Base-by-base conservation (phyloP, 345 rosid species). In the Dovyalis caffra region DNA sequence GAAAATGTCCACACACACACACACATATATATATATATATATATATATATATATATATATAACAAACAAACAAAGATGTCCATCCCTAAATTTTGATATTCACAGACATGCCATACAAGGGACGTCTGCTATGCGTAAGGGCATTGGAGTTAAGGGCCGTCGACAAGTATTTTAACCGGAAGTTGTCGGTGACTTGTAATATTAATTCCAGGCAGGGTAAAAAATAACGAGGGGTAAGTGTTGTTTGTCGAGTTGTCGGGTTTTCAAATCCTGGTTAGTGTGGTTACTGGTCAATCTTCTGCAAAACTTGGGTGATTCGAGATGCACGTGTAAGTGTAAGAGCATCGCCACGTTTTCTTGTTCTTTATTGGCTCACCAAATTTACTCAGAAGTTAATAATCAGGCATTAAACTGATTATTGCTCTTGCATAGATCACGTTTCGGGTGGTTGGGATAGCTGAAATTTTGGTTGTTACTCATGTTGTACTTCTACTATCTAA, bases 101-200 rank as follows among this genome's bases (percentile, higher is more conserved):
- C 57, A 76, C 74, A 34, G 1, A 38, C 53, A 26, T 80, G 78
- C 72, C 82, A 64, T 15, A 8, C 5, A 21, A 31, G 57, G 75
- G 49, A 45, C 69, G 8, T 15, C 28, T 35, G 21, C 10, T 35
- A 7, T 0, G 34, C 66, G 15, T 12, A 26, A 56, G 28, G 61
- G 10, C 61, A 1, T 10, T 0, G 6, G 61, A 23, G 1, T 23
- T 56, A 56, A 56, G 25, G 12, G 10, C 18, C 25, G 20, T 9
- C 10, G 1, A 14, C 11, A 57, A 69, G 20, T 25, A 20, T 31
- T 70, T 57, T 71, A 57, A 83, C 84, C 51, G 82, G 81, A 61
- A 14, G 71, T 58, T 77, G 91, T 88, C 91, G 90, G 89, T 80
- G 90, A 71, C 65, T 63, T 26, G 38, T 53, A 58, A 47, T 21